A percentile compares a stretch with the other conserved stretches of the same genome.
These are phyloP conservation scores for Yarrowia deformans DNA, from an alignment of 805 yeast species.

Conservation along the genomic window DNA sequence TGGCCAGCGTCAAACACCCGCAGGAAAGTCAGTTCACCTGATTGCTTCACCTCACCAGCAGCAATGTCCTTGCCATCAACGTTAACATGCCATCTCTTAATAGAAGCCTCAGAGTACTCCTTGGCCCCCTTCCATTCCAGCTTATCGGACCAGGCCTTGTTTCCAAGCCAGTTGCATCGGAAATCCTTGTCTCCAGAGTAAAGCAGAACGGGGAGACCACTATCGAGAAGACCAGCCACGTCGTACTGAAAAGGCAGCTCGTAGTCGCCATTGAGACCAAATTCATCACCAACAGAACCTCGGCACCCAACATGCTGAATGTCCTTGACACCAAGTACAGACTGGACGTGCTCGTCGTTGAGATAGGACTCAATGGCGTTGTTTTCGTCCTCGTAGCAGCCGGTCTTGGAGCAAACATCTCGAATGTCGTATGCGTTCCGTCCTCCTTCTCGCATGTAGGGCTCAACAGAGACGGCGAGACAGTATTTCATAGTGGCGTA, in stretches of 20 bases:
- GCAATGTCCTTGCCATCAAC: slow-evolving; percentile 43
- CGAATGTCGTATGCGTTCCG: slow-evolving; percentile 72
- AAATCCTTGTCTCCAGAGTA: slow-evolving; percentile 97
- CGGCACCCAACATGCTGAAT: slow-evolving; percentile 56
- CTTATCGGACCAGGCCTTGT: slow-evolving; percentile 81
- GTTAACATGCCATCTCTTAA: slow-evolving; percentile 54
- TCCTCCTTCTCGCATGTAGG: slow-evolving; percentile 62
- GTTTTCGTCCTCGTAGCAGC: slow-evolving; percentile 75
- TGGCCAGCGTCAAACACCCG: slow-evolving; percentile 92
- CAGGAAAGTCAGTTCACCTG: slow-evolving; percentile 76
- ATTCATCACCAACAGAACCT: slow-evolving; percentile 78
- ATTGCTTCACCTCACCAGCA: slow-evolving; percentile 80
- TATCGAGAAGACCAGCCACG: slow-evolving; percentile 73
- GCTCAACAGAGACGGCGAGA: slow-evolving; percentile 67
- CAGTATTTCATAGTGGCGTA: slow-evolving; percentile 77
- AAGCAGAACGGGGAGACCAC: slow-evolving; percentile 78
- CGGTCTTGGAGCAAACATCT: slow-evolving; percentile 52
- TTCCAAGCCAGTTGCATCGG: slow-evolving; percentile 97
- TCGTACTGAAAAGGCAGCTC: slow-evolving; percentile 83
- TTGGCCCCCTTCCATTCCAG: slow-evolving; percentile 71
- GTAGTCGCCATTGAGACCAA: slow-evolving; percentile 88
- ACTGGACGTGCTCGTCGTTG: slow-evolving; percentile 74
- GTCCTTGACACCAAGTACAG: slow-evolving; percentile 88
- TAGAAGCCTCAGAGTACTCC: slow-evolving; percentile 57
- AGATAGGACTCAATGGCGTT: slow-evolving; percentile 72